These are phyloP conservation scores for Fusarium sp. DNA, from an alignment of 2,329 filamentous ascomycete species.

Conservation along the genomic window DNA sequence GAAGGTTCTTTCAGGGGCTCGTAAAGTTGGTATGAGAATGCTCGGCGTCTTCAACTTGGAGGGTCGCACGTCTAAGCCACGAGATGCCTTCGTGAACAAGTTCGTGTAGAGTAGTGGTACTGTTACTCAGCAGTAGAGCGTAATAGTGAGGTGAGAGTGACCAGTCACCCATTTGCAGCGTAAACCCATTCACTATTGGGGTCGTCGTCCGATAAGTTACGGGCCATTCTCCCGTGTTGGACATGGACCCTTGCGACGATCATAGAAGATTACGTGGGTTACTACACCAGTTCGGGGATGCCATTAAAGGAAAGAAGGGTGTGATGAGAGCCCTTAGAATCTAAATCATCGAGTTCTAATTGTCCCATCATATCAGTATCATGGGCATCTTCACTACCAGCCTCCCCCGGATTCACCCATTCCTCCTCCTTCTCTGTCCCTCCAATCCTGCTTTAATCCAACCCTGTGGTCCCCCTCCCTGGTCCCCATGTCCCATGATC, in stretches of 20 bases:
- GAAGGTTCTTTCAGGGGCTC: not conserved
- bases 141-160: conserved; percentile 25
- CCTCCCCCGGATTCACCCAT: conserved; percentile 22
- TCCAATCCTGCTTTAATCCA: conserved; percentile 32
- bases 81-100: conserved; percentile 19
- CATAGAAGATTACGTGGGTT: conserved; percentile 36
- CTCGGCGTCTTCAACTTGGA: conserved; percentile 11
- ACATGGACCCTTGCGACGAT: conserved; percentile 26
- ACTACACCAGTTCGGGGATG: conserved; percentile 16
- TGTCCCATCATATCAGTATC: conserved; percentile 10
- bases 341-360: conserved; percentile 19
- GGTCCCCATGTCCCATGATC: conserved; percentile 38
- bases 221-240: not conserved
- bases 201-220: not conserved
- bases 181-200: not conserved
- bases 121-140: not conserved
- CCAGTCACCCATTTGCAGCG: conserved; percentile 22
- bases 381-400: conserved; percentile 3
- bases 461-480: conserved; percentile 15
- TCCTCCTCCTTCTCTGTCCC: not conserved
- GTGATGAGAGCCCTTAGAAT: conserved; percentile 11
- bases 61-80: conserved; percentile 41
- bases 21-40: conserved; percentile 1
- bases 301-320: conserved; percentile 27
- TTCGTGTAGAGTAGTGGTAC: not conserved